phyloP scores from a whole-genome alignment of 2,329 filamentous ascomycete species.

The Colletotrichum cuscutae region DNA sequence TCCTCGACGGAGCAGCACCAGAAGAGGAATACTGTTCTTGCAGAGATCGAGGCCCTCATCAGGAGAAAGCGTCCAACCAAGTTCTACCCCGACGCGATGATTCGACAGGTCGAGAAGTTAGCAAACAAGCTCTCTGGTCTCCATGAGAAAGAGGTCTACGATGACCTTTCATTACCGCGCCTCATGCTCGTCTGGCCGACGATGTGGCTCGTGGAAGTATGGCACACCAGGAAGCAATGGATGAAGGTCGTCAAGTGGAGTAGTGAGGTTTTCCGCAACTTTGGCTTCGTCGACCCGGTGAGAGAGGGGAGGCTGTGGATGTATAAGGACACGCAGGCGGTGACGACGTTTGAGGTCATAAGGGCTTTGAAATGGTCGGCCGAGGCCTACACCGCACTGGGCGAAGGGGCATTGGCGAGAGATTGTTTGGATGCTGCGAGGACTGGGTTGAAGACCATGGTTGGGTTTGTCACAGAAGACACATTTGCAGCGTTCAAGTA shows the following conservation, averaged over 20 bases:
- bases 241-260: constrained; percentile 45
- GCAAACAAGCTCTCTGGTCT: constrained; percentile 43
- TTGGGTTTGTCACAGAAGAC: constrained; percentile 45
- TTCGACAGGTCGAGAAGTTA: constrained; percentile 46
- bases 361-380: constrained; percentile 43
- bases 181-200: constrained; percentile 48
- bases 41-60: constrained; percentile 43
- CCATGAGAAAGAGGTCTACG: constrained; percentile 46
- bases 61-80: constrained; percentile 37
- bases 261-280: constrained; percentile 44
- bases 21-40: constrained; percentile 38
- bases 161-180: constrained; percentile 40
- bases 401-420: constrained; percentile 39
- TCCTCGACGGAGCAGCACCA: constrained; percentile 34
- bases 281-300: constrained; percentile 43
- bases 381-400: constrained; percentile 44
- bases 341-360: constrained; percentile 49
- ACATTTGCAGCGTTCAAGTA: constrained; percentile 27
- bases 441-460: constrained; percentile 44
- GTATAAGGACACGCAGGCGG: constrained; percentile 36
- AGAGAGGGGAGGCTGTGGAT: constrained; percentile 40
- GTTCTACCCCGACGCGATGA: constrained; percentile 43
- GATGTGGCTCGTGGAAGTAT: constrained; percentile 48
- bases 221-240: constrained; percentile 45
- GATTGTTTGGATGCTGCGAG: constrained; percentile 42